A percentile compares a stretch with the other conserved stretches of the same genome.
Conservation (phyloP, 2,329 filamentous ascomycete species). For the Pyricularia sp. region DNA sequence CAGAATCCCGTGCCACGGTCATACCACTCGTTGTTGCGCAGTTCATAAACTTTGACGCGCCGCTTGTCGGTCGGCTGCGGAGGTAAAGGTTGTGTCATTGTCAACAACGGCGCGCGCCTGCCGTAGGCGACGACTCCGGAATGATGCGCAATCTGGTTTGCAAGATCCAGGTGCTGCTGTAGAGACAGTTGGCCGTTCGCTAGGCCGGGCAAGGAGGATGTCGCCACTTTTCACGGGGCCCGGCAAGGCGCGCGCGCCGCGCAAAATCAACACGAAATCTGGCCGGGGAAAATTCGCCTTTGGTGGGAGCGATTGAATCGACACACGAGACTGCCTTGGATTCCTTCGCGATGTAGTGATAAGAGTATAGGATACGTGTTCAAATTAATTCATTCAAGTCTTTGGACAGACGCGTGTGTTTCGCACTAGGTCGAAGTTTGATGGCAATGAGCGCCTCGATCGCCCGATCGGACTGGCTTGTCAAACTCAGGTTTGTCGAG, state of each 20-base stretch:
- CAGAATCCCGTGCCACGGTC: conserved; percentile 96
- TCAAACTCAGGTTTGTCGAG: not conserved
- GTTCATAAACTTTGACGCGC: conserved; percentile 97
- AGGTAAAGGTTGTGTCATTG: conserved; percentile 65
- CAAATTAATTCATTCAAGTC: not conserved
- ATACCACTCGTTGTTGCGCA: conserved; percentile 98
- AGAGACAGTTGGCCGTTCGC: conserved; percentile 47
- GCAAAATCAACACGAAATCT: conserved; percentile 22
- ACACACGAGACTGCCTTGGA: not conserved
- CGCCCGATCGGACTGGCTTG: not conserved
- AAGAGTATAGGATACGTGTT: not conserved
- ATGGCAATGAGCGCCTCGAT: not conserved
- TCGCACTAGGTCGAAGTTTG: not conserved
- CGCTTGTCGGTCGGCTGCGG: conserved; percentile 58
- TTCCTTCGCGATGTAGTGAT: not conserved
- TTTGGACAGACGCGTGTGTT: not conserved
- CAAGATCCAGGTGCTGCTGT: conserved; percentile 50
- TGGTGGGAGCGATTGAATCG: not conserved
- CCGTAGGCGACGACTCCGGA: conserved; percentile 38
- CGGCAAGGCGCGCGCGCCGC: conserved; percentile 19
- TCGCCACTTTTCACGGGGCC: conserved; percentile 35
- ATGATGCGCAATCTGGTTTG: conserved; percentile 42
- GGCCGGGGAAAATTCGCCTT: not conserved
- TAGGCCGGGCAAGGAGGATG: conserved; percentile 44
- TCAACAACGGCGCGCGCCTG: conserved; percentile 48